Base-by-base conservation (phyloP, 805 yeast species). In the Jamesozyma piceae region DNA sequence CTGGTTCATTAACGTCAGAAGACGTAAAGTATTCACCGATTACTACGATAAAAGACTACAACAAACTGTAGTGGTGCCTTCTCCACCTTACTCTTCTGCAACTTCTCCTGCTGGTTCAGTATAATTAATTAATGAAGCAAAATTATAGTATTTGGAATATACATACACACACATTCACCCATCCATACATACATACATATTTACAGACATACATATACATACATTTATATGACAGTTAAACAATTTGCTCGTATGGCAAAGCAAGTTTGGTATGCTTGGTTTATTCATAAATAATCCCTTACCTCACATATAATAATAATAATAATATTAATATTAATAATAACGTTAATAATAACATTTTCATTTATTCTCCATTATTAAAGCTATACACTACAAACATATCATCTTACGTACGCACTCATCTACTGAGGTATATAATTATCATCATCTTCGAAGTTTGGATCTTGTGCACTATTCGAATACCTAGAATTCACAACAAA, bases 1-100 rank as follows among this genome's bases (percentile, higher is more conserved):
- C 57, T 85, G 95, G 95, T 85, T 85, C 54, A 86, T 85, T 55
- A 85, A 85, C 58, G 94, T 90, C 17, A 74, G 95, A 52, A 71
- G 95, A 54, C 69, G 95, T 51, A 78, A 82, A 55, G 73, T 85
- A 5, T 63, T 62, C 35, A 53, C 52, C 37, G 65, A 61, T 26
- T 57, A 60, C 41, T 57, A 58, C 34, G 56, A 55, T 27, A 30
- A 18, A 5, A 11, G 18, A 31, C 28, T 24, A 24, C 28, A 24
- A 24, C 28, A 24, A 24, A 24, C 28, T 11, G 28, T 24, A 24
- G 28, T 24, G 11, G 24, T 21, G 15, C 15, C 32, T 18, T 21
- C 30, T 13, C 15, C 28, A 20, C 19, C 35, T 17, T 24, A 24
- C 28, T 32, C 35, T 5, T 18, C 35, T 8, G 14, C 14, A 5